Conservation (phyloP, 345 rosid genomes). For the Citrus sinensis region DVS_A1.0 CM039166.1:19750001-19750500, state of each 20-base stretch:
- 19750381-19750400: constrained; percentile 96
- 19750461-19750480: constrained; percentile 3
- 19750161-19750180: background rate
- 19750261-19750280: constrained; percentile 80
- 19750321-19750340: constrained; percentile 95
- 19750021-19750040: background rate
- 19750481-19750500: background rate
- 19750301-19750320: constrained; percentile 99
- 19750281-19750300: constrained; percentile 92
- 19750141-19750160: background rate
- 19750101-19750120: background rate
- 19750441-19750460: constrained; percentile 2
- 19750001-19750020: background rate
- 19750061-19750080: background rate
- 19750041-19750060: background rate
- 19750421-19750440: background rate
- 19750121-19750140: background rate
- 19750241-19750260: constrained; percentile 11
- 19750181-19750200: background rate
- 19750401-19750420: constrained; percentile 33
- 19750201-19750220: background rate
- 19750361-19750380: constrained; percentile 88
- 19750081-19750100: background rate
- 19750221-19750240: background rate
- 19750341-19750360: constrained; percentile 80